phyloP scores from a whole-genome alignment of 768 basidiomycete genomes.

The Mycena polygramma region DNA sequence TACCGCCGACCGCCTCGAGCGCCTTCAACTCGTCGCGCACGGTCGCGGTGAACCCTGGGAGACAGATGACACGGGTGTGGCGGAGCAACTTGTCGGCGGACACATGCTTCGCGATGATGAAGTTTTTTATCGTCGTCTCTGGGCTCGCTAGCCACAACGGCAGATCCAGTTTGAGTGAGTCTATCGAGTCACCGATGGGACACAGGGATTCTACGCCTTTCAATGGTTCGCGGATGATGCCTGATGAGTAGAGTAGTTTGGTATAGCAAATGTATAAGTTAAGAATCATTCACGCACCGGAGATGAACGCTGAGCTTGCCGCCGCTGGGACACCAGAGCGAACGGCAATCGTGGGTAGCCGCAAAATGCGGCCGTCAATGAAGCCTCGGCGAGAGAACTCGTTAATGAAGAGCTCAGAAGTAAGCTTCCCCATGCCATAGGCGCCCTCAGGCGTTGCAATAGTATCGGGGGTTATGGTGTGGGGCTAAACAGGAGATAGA shows the following conservation, averaged over 20 bases:
- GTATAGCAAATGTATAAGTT: background rate
- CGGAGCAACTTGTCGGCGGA: conserved; percentile 54
- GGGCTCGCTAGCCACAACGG: conserved; percentile 65
- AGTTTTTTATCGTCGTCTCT: conserved; percentile 65
- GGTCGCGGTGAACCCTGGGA: conserved; percentile 72
- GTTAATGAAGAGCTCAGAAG: conserved; percentile 68
- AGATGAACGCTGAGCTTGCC: conserved; percentile 70
- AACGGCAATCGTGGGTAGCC: conserved; percentile 71
- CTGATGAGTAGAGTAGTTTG: conserved; percentile 38
- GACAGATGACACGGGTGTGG: conserved; percentile 67
- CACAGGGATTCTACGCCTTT: conserved; percentile 63
- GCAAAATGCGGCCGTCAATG: conserved; percentile 70
- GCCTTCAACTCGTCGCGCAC: conserved; percentile 68
- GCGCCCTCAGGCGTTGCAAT: conserved; percentile 68
- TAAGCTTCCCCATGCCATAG: conserved; percentile 70
- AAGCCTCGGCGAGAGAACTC: conserved; percentile 71
- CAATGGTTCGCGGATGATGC: conserved; percentile 70
- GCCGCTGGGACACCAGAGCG: conserved; percentile 67
- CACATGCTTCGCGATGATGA: conserved; percentile 62
- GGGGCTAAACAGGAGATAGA: conserved; percentile 46
- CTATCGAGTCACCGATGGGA: conserved; percentile 62
- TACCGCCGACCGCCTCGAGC: conserved; percentile 64
- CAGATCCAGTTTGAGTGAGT: conserved; percentile 59
- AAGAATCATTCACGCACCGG: conserved; percentile 50
- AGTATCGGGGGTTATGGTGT: conserved; percentile 60